These are phyloP conservation scores for Stagonosporopsis vannaccii DNA, from an alignment of 2,329 filamentous ascomycete species.

Conservation along the genomic window DNA sequence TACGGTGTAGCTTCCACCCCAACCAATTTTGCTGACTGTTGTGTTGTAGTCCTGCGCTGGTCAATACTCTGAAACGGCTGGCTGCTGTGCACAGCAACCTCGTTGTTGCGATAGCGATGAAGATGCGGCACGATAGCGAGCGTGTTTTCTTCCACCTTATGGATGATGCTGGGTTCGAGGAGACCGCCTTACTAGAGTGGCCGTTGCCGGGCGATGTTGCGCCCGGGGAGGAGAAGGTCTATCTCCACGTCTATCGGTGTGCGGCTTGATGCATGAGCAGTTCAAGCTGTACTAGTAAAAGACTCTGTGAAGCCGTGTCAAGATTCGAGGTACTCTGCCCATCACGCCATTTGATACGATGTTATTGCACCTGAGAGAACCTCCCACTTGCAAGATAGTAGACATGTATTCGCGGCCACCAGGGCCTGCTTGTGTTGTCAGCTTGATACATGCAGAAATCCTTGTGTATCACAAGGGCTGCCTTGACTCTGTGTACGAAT, in stretches of 20 bases:
- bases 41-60: slow-evolving; percentile 61
- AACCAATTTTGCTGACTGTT: not conserved
- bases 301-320: too few relatives aligned
- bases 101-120: slow-evolving; percentile 68
- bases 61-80: slow-evolving; percentile 63
- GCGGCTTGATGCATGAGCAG: not conserved
- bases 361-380: too few relatives aligned
- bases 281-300: too few relatives aligned
- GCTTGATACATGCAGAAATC: too few relatives aligned
- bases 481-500: not conserved
- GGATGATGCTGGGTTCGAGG: slow-evolving; percentile 38
- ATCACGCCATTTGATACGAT: too few relatives aligned
- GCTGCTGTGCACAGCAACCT: slow-evolving; percentile 49
- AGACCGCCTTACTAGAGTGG: slow-evolving; percentile 20
- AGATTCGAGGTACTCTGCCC: too few relatives aligned
- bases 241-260: slow-evolving; percentile 31
- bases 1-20: too few relatives aligned
- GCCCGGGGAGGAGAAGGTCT: slow-evolving; percentile 34
- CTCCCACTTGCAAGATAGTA: not conserved
- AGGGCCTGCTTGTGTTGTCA: not conserved
- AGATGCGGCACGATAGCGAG: slow-evolving; percentile 72
- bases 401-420: not conserved
- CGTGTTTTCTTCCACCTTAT: slow-evolving; percentile 69
- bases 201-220: slow-evolving; percentile 39
- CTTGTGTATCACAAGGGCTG: too few relatives aligned